A percentile compares a stretch with the other conserved stretches of the same genome.
phyloP scores from a whole-genome alignment of 305 asterid genomes.

The Fraxinus sp. region DNA sequence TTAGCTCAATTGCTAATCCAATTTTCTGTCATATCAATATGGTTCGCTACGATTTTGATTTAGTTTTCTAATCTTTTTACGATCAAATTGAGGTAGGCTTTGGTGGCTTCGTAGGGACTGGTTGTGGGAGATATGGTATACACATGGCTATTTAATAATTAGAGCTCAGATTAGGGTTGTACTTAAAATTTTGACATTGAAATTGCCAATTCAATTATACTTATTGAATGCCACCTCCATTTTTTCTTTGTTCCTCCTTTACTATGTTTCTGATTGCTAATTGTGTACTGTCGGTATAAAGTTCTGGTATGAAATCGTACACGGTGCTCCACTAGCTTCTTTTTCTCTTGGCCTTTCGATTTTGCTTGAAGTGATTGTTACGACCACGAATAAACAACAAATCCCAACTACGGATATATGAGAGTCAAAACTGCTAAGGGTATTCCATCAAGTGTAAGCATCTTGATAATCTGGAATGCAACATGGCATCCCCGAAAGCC shows the following conservation, averaged over 20 bases:
- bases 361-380: too few species aligned
- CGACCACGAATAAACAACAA: too few species aligned
- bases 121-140: slow-evolving; percentile 7
- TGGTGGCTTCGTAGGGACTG: slow-evolving; percentile 9
- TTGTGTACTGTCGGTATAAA: background rate
- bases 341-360: too few species aligned
- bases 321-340: too few species aligned
- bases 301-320: background rate
- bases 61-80: background rate
- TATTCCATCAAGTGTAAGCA: too few species aligned
- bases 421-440: too few species aligned
- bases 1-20: background rate
- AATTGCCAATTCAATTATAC: slow-evolving; percentile 14
- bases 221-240: background rate
- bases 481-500: too few species aligned
- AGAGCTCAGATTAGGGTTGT: slow-evolving; percentile 26
- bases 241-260: background rate
- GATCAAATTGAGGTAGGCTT: background rate
- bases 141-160: slow-evolving; percentile 4
- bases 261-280: background rate
- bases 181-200: slow-evolving; percentile 22
- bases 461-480: too few species aligned
- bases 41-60: background rate
- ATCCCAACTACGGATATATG: too few species aligned
- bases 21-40: background rate